A percentile compares a stretch with the other conserved stretches of the same genome.
Conservation (phyloP, 345 rosid species). For the Leavenworthia alabamica region DNA sequence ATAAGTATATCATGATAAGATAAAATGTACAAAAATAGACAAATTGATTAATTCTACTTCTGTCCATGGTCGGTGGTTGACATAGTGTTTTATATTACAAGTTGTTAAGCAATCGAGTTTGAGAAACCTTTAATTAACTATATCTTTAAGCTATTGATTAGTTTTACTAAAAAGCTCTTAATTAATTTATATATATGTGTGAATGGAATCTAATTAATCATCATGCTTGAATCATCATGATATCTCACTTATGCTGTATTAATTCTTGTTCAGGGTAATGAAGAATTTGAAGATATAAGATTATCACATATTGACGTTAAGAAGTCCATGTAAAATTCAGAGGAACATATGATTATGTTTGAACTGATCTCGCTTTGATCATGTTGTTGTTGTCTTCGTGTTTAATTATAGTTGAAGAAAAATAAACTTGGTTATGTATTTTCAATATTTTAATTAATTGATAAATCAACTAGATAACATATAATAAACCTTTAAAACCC, state of each 20-base stretch:
- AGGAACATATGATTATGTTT: conserved; percentile 7
- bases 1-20: conserved; percentile 13
- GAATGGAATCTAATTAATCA: conserved; percentile 30
- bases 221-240: conserved; percentile 11
- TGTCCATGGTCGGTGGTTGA: conserved; percentile 27
- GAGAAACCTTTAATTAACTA: conserved; percentile 14
- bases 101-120: conserved; percentile 20
- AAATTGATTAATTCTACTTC: conserved; percentile 18
- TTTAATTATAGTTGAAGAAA: background rate
- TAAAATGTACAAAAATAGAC: conserved; percentile 1
- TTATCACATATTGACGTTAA: background rate
- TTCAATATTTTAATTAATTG: background rate
- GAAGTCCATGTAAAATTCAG: conserved; percentile 5
- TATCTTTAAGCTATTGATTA: conserved; percentile 23
- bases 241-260: conserved; percentile 9
- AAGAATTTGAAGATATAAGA: conserved; percentile 58
- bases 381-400: conserved; percentile 6
- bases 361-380: conserved; percentile 9
- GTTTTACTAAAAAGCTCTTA: conserved; percentile 15
- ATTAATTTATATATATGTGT: conserved; percentile 4
- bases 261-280: conserved; percentile 41
- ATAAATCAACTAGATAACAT: conserved; percentile 21
- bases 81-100: conserved; percentile 9
- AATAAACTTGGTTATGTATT: background rate
- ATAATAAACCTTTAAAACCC: conserved; percentile 5